phyloP scores from a whole-genome alignment of 169 alveolate genomes.

The Plasmodium cynomolgi region DNA sequence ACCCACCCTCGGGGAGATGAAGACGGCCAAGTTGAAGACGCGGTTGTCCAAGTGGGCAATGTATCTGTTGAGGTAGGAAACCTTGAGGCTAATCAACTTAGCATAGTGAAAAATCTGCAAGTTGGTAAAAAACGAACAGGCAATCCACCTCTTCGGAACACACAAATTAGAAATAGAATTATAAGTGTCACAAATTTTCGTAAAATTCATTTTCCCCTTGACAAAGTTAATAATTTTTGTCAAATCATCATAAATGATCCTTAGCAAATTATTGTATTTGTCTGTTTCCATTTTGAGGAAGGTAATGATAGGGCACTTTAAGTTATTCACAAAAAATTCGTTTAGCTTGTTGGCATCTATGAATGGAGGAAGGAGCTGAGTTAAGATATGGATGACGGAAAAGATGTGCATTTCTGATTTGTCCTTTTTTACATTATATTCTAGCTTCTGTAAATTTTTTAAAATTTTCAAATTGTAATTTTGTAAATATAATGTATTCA shows the following conservation, averaged over 20 bases:
- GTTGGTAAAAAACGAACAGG: conserved; percentile 31
- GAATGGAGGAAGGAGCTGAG: conserved; percentile 38
- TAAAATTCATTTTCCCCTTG: conserved; percentile 40
- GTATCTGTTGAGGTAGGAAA: conserved; percentile 38
- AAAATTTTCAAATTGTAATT: conserved; percentile 67
- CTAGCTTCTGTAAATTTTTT: conserved; percentile 38
- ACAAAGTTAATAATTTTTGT: conserved; percentile 49
- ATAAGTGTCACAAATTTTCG: conserved; percentile 22
- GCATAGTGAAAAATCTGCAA: conserved; percentile 57
- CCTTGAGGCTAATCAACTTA: conserved; percentile 18
- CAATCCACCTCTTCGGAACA: conserved; percentile 63
- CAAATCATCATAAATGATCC: conserved; percentile 53
- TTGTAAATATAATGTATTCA: conserved; percentile 49
- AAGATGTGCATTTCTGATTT: conserved; percentile 10
- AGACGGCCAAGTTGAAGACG: conserved; percentile 49
- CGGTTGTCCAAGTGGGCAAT: background rate
- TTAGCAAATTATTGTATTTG: conserved; percentile 50
- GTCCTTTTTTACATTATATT: conserved; percentile 30
- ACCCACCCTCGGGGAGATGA: conserved; percentile 60
- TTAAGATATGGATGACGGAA: conserved; percentile 21
- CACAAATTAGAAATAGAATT: conserved; percentile 38
- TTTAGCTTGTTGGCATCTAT: conserved; percentile 44
- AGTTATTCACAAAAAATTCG: conserved; percentile 26
- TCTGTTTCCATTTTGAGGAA: conserved; percentile 68
- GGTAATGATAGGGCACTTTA: conserved; percentile 58